Base-by-base conservation (phyloP, 345 rosid genomes). In the Citrus unshiu region DNA sequence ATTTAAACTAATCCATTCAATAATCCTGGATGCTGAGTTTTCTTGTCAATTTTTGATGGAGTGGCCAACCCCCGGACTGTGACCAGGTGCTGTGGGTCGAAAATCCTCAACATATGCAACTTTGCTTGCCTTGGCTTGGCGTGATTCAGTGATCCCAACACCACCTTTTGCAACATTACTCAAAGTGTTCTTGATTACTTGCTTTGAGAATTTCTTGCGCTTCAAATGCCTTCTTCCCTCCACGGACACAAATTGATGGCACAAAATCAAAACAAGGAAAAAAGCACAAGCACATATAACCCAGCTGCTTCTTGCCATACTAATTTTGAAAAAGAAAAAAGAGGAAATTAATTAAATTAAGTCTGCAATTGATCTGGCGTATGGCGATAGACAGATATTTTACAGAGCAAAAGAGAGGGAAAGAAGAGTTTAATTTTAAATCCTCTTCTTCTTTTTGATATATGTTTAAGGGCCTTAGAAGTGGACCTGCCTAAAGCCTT, bases 31-130 rank as follows among this genome's bases (percentile, higher is more conserved):
- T 18, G 7, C 35, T 34, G 24, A 3, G 69, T 34, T 32, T 43
- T 21, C 24, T 34, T 35, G 27, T 56, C 81, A 83, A 30, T 78
- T 78, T 34, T 73, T 73, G 70, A 81, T 73, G 25, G 75, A 81
- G 77, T 87, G 89, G 16, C 90, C 91, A 66, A 87, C 82, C n/a
- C 91, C 88, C 1, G 90, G 90, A 51, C 89, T 89, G 49, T 84
- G 86, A 25, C 91, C 91, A 60, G 86, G 86, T 6, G 66, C 58
- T 2, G 89, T 86, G 24, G 89, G 89, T 77, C 87, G 79, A 82
- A 86, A 86, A 76, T 78, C 87, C 78, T 84, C 84, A n/a, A 82
- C 72, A 51, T 84, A 25, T 77, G 75, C 77, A 64, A 58, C 84
- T 54, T 81, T 74, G 56, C 75, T 78, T 12, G 78, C 40, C 74